Base-by-base conservation (phyloP, 169 alveolate species). In the Theileria equi region DNA sequence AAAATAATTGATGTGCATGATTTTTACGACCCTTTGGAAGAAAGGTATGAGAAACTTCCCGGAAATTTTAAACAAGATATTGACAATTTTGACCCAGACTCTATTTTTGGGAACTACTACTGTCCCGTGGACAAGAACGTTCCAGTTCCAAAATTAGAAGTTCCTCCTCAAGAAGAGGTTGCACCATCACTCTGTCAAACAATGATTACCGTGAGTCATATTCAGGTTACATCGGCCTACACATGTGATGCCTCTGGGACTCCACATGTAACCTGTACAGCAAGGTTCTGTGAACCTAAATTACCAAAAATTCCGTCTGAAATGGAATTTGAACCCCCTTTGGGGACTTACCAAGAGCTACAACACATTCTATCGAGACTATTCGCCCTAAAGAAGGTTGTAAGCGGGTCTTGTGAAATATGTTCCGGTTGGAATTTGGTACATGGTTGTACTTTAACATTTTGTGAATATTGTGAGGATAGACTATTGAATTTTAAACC, bases 351-450 rank as follows among this genome's bases (percentile, higher is more conserved):
- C 7, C 67, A 57, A 19, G 67, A 57, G 31, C 31, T 57, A 23
- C 67, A 73, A 19, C 11, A 19, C 19, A 53, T 68, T n/a, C 29
- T 63, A 1, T 44, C 71, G 8, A 34, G 57, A 36, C 0, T 73
- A 34, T 73, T 73, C 29, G 53, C 78, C 5, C 47, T 73, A 2
- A 73, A 73, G 63, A 61, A 59, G 35, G 72, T 59, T 2, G 49
- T 73, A 6, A 63, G 78, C 13, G 63, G 43, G 5, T 38, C 50
- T 21, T 73, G 83, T 29, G 32, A 34, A 0, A 11, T 48, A 26
- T 73, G 83, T 21, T 73, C 83, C 11, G 83, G 83, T 25, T 73
- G 83, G 83, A 73, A 67, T 35, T 21, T 73, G n/a, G 36, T 57
- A 44, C 66, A 73, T 26, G 83, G 83, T 17, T 35, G 32, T 1